Percentiles rank a stretch among this genome's conserved stretches.
phyloP scores from a whole-genome alignment of 371 early-diverging fungal genomes.

The Dipsacomyces acuminosporus region DNA sequence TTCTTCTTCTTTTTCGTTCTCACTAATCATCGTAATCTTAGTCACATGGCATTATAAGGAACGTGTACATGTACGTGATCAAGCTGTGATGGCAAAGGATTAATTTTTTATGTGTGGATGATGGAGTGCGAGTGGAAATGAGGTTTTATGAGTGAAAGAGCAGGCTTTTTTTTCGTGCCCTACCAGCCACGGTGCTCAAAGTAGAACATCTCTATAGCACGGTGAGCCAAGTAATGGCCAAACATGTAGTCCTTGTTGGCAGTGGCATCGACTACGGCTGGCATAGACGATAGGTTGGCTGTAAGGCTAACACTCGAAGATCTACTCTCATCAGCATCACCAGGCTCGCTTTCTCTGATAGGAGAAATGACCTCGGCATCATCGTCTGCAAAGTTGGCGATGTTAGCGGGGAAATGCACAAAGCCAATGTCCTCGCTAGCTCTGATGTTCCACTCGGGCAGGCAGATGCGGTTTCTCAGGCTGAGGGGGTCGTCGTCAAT shows the following conservation, averaged over 20 bases:
- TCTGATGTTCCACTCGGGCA: slow-evolving; percentile 19
- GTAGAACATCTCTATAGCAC: slow-evolving; percentile 44
- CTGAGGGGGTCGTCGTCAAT: slow-evolving; percentile 5
- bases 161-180: neutral
- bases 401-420: neutral
- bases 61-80: too few species aligned
- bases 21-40: too few species aligned
- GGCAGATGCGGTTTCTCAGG: slow-evolving; percentile 6
- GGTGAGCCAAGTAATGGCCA: slow-evolving; percentile 41
- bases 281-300: neutral
- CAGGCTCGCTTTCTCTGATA: neutral
- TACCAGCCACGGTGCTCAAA: slow-evolving; percentile 46
- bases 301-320: too few species aligned
- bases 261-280: neutral
- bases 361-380: neutral
- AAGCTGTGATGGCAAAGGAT: too few species aligned
- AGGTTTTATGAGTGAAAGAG: neutral
- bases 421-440: slow-evolving; percentile 11
- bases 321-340: too few species aligned
- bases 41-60: too few species aligned
- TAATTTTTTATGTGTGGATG: neutral
- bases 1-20: too few species aligned
- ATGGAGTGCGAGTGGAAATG: neutral
- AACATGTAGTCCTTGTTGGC: slow-evolving; percentile 8
- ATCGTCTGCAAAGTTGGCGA: neutral